These are phyloP conservation scores for Yamadazyma spencermartinsiae DNA, from an alignment of 1,139 yeast genomes.

Conservation along the genomic window DNA sequence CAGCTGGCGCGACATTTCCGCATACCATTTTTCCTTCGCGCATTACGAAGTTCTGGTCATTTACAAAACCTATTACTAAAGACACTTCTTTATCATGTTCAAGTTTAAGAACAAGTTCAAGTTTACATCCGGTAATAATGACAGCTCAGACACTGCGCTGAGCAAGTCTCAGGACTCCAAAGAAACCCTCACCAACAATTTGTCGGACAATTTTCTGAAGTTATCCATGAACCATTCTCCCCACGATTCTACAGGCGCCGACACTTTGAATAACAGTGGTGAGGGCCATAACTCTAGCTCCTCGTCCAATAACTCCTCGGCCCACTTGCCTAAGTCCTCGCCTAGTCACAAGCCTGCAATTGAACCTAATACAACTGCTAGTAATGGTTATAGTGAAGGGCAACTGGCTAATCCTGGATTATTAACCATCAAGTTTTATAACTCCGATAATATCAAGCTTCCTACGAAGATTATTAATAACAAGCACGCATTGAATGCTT, in stretches of 20 bases:
- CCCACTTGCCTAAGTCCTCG: background rate
- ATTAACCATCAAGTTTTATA: constrained; percentile 67
- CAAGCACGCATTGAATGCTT: constrained; percentile 51
- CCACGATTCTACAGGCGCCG: background rate
- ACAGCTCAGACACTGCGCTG: constrained; percentile 6
- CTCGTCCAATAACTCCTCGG: constrained; percentile 1
- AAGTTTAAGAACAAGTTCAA: constrained; percentile 50
- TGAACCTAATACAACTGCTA: constrained; percentile 3
- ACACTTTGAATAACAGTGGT: background rate
- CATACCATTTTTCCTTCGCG: too few relatives aligned
- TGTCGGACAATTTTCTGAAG: constrained; percentile 6
- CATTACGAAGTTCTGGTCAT: too few relatives aligned
- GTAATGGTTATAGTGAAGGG: constrained; percentile 11
- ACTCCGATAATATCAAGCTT: constrained; percentile 57
- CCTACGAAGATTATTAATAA: constrained; percentile 61
- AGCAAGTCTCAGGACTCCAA: constrained; percentile 16
- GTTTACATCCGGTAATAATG: constrained; percentile 30
- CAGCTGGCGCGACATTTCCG: too few relatives aligned
- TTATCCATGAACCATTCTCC: constrained; percentile 5
- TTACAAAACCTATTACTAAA: too few relatives aligned
- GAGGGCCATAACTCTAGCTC: constrained; percentile 4
- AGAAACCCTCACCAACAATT: constrained; percentile 4
- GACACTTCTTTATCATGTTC: constrained; percentile 34
- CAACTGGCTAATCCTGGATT: constrained; percentile 55
- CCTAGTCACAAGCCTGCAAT: background rate